Evolutionary conservation across 1,284 basidiomycete species (phyloP).

Genomic region (Leccinum pachyderme): DNA sequence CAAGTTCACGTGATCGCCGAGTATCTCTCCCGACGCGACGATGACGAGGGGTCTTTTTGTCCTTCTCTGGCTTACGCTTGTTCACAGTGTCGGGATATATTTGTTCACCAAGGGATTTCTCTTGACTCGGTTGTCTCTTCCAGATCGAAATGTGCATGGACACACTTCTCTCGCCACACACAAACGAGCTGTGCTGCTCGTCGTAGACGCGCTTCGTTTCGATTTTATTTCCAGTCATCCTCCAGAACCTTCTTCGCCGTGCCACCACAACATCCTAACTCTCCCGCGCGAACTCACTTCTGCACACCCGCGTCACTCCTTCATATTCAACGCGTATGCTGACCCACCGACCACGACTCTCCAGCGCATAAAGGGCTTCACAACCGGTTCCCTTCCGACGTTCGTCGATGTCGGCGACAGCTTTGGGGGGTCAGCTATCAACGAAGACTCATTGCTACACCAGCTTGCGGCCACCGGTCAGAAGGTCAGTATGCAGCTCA

Average conservation of each 20-base stretch:
- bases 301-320: conserved; percentile 64
- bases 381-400: conserved; percentile 93
- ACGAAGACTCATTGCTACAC: conserved; percentile 81
- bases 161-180: conserved; percentile 64
- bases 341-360: conserved; percentile 97
- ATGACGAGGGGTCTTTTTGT: conserved; percentile 29
- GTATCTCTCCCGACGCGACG: too few relatives aligned
- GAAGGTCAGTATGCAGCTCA: conserved; percentile 43
- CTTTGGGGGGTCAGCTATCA: conserved; percentile 83
- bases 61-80: conserved; percentile 57
- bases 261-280: conserved; percentile 82
- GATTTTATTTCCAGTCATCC: conserved; percentile 87
- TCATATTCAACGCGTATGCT: conserved; percentile 86
- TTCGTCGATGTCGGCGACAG: conserved; percentile 94
- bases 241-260: conserved; percentile 57
- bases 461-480: conserved; percentile 57
- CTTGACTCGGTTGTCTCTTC: conserved; percentile 76
- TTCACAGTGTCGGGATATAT: conserved; percentile 65
- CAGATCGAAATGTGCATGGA: conserved; percentile 48
- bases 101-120: conserved; percentile 90
- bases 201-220: conserved; percentile 93
- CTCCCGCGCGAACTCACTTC: conserved; percentile 73
- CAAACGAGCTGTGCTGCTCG: conserved; percentile 77
- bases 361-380: conserved; percentile 93
- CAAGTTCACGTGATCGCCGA: background rate